A percentile compares a stretch with the other conserved stretches of the same genome.
phyloP scores from a whole-genome alignment of 441 rosid genomes.

The Syzygium malaccense region DNA sequence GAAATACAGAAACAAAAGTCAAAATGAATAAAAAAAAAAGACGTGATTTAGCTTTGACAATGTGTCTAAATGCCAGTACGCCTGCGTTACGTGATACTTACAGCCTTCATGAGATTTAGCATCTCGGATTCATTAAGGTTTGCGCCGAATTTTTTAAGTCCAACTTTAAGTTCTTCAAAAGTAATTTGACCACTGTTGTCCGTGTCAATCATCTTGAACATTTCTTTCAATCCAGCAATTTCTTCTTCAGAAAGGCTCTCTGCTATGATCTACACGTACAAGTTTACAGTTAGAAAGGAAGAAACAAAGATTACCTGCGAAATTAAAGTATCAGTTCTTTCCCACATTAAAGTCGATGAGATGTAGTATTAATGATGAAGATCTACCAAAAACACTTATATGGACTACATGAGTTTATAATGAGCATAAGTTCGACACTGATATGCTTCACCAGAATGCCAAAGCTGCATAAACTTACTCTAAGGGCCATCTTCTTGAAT shows the following conservation, averaged over 20 bases:
- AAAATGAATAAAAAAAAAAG: too few relatives aligned
- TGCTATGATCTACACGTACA: background rate
- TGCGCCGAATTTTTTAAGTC: background rate
- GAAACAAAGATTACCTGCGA: background rate
- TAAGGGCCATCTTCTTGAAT: constrained; percentile 9
- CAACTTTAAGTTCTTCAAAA: constrained; percentile 4
- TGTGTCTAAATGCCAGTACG: background rate
- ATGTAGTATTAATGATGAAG: background rate
- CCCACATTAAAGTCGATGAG: background rate
- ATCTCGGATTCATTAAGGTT: constrained; percentile 1
- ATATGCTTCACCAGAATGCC: background rate
- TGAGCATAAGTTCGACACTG: background rate
- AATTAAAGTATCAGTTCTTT: background rate
- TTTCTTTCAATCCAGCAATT: constrained; percentile 1
- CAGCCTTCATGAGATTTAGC: constrained; percentile 1
- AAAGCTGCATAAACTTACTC: background rate
- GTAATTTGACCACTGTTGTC: constrained; percentile 3
- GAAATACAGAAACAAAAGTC: background rate
- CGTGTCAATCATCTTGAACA: constrained; percentile 5
- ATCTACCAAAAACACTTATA: background rate
- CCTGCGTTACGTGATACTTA: background rate
- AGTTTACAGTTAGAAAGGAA: background rate
- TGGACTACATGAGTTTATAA: background rate
- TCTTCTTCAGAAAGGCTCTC: constrained; percentile 9
- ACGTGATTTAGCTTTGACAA: background rate